These are phyloP conservation scores for Kokia cookei DNA, from an alignment of 441 rosid genomes.

Conservation along the genomic window DNA sequence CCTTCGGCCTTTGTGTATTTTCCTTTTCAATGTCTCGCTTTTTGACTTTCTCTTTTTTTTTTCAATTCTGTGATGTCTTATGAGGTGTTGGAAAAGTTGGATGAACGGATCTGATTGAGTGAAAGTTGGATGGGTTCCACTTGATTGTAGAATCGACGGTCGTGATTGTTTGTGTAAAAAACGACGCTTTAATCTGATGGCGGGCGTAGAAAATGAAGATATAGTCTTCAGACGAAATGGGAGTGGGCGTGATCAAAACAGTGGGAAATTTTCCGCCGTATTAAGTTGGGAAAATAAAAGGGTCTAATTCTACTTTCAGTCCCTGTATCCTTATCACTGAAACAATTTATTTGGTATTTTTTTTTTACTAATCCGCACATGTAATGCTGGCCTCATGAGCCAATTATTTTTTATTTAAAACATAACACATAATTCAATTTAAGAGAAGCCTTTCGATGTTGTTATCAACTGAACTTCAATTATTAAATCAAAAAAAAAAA, in stretches of 20 bases:
- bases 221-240: neutral
- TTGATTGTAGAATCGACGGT: constrained; percentile 15
- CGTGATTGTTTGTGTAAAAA: constrained; percentile 4
- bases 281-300: neutral
- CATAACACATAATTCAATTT: no score
- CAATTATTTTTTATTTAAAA: no score
- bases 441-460: no score
- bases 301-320: neutral
- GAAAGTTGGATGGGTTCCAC: constrained; percentile 9
- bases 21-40: constrained; percentile 3
- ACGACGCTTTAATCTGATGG: constrained; percentile 4
- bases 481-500: no score
- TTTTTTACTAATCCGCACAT: no score
- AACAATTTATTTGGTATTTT: no score
- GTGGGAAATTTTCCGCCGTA: neutral
- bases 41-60: constrained; percentile 19
- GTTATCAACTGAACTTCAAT: no score
- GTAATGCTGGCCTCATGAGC: no score
- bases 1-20: neutral
- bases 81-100: constrained; percentile 13
- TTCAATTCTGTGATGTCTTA: neutral
- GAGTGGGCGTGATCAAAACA: neutral
- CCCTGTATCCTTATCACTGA: no score
- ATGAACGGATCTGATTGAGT: constrained; percentile 17
- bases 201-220: constrained; percentile 29